Conservation (phyloP, 2,329 filamentous ascomycete species). For the Microcyclospora pomicola region DNA sequence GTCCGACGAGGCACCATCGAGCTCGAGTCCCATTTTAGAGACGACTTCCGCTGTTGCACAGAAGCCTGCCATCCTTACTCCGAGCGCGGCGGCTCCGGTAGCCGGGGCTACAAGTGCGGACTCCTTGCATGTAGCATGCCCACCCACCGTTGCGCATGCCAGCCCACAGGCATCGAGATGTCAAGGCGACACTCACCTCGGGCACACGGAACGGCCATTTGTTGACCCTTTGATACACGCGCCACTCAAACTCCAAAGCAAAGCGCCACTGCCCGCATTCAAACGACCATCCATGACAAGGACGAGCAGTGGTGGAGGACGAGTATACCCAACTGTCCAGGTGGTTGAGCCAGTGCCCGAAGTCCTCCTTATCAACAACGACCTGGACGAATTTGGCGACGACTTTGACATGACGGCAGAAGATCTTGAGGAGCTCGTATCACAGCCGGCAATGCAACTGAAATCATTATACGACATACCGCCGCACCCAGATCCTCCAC, state of each 20-base stretch:
- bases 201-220: conserved; percentile 3
- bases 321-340: conserved; percentile 6
- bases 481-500: conserved; percentile 12
- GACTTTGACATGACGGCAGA: conserved; percentile 40
- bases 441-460: conserved; percentile 16
- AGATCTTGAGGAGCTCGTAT: conserved; percentile 44
- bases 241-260: conserved; percentile 18
- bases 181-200: neutral
- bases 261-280: conserved; percentile 20
- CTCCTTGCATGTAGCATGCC: neutral
- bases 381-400: conserved; percentile 33
- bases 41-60: conserved; percentile 11
- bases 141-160: neutral
- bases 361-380: conserved; percentile 1
- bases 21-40: conserved; percentile 34
- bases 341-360: conserved; percentile 2
- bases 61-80: neutral
- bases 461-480: conserved; percentile 35
- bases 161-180: too few relatives aligned
- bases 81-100: neutral
- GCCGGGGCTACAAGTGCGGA: neutral
- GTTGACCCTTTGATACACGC: conserved; percentile 2
- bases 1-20: conserved; percentile 26
- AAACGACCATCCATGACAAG: conserved; percentile 18
- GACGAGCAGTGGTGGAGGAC: conserved; percentile 7